These are phyloP conservation scores for Picochlorum sp. DNA, from an alignment of 139 green algal genomes.

Conservation along the genomic window DNA sequence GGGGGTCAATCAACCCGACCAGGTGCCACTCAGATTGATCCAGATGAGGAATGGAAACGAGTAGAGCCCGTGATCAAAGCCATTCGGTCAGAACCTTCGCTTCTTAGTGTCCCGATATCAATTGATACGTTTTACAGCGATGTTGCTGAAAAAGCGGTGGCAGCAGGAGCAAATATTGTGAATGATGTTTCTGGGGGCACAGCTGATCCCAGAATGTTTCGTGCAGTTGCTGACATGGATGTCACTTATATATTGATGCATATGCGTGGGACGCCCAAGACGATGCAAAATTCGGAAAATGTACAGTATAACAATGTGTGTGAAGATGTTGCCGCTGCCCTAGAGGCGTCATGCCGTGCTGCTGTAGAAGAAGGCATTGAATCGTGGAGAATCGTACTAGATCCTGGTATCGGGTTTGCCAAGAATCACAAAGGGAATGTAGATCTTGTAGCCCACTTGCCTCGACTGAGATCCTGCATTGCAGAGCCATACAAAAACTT, in stretches of 20 bases:
- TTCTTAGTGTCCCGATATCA: constrained; percentile 51
- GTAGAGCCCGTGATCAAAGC: constrained; percentile 75
- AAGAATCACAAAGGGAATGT: constrained; percentile 64
- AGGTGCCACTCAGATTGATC: constrained; percentile 40
- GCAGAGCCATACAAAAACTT: constrained; percentile 22
- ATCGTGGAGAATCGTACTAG: constrained; percentile 77
- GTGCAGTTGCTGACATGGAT: constrained; percentile 53
- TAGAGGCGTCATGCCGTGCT: constrained; percentile 34
- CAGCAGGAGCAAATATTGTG: constrained; percentile 79
- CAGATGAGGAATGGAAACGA: constrained; percentile 62
- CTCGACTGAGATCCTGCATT: constrained; percentile 32
- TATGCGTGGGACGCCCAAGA: constrained; percentile 76
- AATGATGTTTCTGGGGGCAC: constrained; percentile 91
- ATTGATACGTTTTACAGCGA: constrained; percentile 88
- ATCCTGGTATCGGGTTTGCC: constrained; percentile 88
- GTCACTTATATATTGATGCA: constrained; percentile 95
- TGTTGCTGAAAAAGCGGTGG: constrained; percentile 63
- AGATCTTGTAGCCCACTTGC: constrained; percentile 55
- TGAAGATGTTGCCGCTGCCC: constrained; percentile 54
- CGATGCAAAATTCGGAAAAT: constrained; percentile 60
- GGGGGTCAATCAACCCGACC: constrained; percentile 93
- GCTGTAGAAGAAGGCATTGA: constrained; percentile 65
- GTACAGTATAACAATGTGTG: constrained; percentile 54
- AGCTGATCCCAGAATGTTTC: constrained; percentile 67
- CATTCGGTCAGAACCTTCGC: constrained; percentile 17